Evolutionary conservation across 2,329 filamentous ascomycete species (phyloP).

Genomic region (Paramyrothecium roridum): DNA sequence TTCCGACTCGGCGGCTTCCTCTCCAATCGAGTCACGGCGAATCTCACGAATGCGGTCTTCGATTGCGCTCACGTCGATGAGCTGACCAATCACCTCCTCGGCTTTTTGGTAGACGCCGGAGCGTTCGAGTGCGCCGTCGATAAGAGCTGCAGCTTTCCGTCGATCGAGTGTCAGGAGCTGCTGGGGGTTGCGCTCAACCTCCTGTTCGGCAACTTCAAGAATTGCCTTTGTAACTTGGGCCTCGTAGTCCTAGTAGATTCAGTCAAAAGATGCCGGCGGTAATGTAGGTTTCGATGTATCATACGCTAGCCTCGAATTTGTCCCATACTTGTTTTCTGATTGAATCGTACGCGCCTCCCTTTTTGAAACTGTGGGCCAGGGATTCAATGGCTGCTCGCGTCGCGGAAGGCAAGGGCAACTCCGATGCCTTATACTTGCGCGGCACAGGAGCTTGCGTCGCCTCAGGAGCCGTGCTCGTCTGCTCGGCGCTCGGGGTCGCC

Average conservation of each 20-base stretch:
- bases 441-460: conserved; percentile 8
- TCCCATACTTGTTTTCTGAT: conserved; percentile 76
- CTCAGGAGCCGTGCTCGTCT: conserved; percentile 15
- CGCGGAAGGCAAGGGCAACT: conserved; percentile 70
- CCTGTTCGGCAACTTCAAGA: conserved; percentile 66
- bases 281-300: conserved; percentile 14
- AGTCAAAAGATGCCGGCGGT: neutral
- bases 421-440: conserved; percentile 67
- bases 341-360: conserved; percentile 78
- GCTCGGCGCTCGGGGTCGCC: conserved; percentile 19
- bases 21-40: conserved; percentile 64
- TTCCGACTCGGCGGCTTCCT: conserved; percentile 65
- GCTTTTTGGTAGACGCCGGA: conserved; percentile 73
- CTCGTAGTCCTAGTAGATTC: conserved; percentile 62
- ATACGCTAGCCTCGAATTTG: conserved; percentile 68
- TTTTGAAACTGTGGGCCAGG: conserved; percentile 79
- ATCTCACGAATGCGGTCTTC: conserved; percentile 68
- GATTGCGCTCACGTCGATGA: conserved; percentile 67
- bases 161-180: conserved; percentile 71
- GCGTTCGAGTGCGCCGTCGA: conserved; percentile 75
- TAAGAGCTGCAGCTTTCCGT: conserved; percentile 69
- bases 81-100: conserved; percentile 61
- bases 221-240: conserved; percentile 63
- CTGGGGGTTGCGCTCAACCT: conserved; percentile 71
- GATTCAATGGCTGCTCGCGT: conserved; percentile 71